phyloP scores from a whole-genome alignment of 352 stramenopile species.

The Phytophthora podocarpi region DNA sequence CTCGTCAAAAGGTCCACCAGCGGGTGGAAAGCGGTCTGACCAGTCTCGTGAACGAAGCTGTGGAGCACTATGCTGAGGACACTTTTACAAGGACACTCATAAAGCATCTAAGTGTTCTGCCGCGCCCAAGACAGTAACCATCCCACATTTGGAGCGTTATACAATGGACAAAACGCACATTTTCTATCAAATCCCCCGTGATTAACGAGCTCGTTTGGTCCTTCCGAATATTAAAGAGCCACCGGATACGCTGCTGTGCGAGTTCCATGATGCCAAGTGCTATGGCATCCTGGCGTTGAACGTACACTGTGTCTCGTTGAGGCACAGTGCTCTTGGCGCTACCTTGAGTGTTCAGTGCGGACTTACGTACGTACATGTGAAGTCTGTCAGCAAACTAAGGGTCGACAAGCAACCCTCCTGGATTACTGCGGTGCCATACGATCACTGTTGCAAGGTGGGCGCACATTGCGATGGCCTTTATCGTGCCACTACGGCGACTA shows the following conservation, averaged over 20 bases:
- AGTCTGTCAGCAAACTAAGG: conserved; percentile 11
- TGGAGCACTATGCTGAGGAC: background rate
- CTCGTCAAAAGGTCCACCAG: background rate
- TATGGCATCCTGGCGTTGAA: conserved; percentile 16
- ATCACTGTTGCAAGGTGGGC: conserved; percentile 3
- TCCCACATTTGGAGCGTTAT: conserved; percentile 1
- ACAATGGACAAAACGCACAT: background rate
- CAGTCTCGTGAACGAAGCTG: background rate
- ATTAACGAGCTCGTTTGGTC: conserved; percentile 5
- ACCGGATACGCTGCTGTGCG: conserved; percentile 5
- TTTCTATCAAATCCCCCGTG: conserved; percentile 4
- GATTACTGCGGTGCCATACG: background rate
- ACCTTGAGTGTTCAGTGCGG: conserved; percentile 2
- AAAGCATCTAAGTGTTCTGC: no score
- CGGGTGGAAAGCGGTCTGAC: background rate
- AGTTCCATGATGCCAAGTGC: conserved; percentile 20
- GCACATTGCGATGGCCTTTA: conserved; percentile 20
- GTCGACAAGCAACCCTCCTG: background rate
- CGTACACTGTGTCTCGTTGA: conserved; percentile 10
- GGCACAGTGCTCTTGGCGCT: conserved; percentile 1
- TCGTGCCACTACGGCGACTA: conserved; percentile 1
- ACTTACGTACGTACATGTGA: conserved; percentile 17
- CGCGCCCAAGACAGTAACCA: no score
- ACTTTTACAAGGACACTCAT: background rate
- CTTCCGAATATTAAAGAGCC: conserved; percentile 13